phyloP scores from a whole-genome alignment of 768 basidiomycete species.

The Lactarius quietus region DNA sequence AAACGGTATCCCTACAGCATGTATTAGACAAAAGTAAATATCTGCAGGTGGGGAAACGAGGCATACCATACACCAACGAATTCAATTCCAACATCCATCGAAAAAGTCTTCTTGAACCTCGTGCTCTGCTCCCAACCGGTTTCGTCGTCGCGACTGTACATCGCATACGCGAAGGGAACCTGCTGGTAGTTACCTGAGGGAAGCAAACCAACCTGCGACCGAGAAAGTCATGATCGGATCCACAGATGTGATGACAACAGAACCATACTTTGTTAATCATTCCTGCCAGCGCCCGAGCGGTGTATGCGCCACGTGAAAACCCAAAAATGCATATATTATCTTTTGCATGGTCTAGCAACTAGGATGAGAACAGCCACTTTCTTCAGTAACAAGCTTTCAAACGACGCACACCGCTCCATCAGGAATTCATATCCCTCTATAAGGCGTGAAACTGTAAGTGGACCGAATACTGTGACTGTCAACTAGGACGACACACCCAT shows the following conservation, averaged over 20 bases:
- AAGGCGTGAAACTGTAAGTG: background rate
- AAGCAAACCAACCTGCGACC: slow-evolving; percentile 59
- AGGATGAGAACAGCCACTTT: background rate
- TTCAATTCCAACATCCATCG: slow-evolving; percentile 68
- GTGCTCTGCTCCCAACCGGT: slow-evolving; percentile 60
- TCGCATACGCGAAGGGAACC: slow-evolving; percentile 73
- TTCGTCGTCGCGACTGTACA: slow-evolving; percentile 60
- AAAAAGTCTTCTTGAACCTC: slow-evolving; percentile 72
- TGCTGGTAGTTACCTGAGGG: slow-evolving; percentile 70
- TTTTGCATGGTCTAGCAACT: slow-evolving; percentile 51
- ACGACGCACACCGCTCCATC: slow-evolving; percentile 65
- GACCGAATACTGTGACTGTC: too few species aligned
- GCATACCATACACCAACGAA: slow-evolving; percentile 72
- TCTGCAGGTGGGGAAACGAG: background rate
- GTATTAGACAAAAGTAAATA: slow-evolving; percentile 3
- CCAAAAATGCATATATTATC: slow-evolving; percentile 81
- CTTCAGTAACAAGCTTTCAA: background rate
- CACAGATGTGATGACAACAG: background rate
- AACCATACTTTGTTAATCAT: slow-evolving; percentile 62
- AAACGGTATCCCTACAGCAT: slow-evolving; percentile 62
- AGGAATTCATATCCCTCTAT: slow-evolving; percentile 72
- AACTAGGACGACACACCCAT: slow-evolving; percentile 45
- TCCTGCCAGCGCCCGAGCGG: slow-evolving; percentile 65
- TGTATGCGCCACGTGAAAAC: slow-evolving; percentile 75
- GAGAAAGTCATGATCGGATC: background rate